These are phyloP conservation scores for Penicillium odoratum DNA, from an alignment of 495 filamentous ascomycete species.

Conservation along the genomic window DNA sequence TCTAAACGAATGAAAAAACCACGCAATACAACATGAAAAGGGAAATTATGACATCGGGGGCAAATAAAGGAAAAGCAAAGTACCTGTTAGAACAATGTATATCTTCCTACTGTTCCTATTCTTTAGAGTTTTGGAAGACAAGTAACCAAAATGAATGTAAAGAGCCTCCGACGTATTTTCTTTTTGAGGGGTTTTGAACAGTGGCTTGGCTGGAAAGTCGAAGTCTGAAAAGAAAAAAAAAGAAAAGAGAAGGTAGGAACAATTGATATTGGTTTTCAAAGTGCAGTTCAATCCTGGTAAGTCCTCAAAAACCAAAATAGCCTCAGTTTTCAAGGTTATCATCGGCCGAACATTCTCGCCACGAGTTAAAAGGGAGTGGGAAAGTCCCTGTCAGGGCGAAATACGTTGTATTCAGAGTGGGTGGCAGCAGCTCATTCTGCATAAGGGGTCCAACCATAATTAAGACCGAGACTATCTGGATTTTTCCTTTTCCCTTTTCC, in stretches of 20 bases:
- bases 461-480: constrained; percentile 12
- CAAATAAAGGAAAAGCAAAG: constrained; percentile 16
- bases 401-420: constrained; percentile 32
- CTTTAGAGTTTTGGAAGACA: neutral
- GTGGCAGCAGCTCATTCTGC: constrained; percentile 29
- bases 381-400: constrained; percentile 35
- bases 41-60: constrained; percentile 13
- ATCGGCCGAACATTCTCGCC: constrained; percentile 27
- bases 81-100: constrained; percentile 10
- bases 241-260: constrained; percentile 6
- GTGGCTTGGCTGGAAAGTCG: constrained; percentile 17
- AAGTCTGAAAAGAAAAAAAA: constrained; percentile 2
- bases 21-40: constrained; percentile 11
- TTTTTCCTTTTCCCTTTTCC: neutral
- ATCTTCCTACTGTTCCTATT: neutral
- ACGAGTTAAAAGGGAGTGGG: constrained; percentile 37
- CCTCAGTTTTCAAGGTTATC: constrained; percentile 9
- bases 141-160: constrained; percentile 2
- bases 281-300: neutral
- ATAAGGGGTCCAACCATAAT: constrained; percentile 34
- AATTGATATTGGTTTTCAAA: constrained; percentile 23
- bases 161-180: constrained; percentile 20
- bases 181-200: constrained; percentile 3
- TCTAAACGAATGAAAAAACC: constrained; percentile 9
- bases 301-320: constrained; percentile 11